Evolutionary conservation across 257 asterid genomes (phyloP).

Genomic region (Ehretia macrophylla): DNA sequence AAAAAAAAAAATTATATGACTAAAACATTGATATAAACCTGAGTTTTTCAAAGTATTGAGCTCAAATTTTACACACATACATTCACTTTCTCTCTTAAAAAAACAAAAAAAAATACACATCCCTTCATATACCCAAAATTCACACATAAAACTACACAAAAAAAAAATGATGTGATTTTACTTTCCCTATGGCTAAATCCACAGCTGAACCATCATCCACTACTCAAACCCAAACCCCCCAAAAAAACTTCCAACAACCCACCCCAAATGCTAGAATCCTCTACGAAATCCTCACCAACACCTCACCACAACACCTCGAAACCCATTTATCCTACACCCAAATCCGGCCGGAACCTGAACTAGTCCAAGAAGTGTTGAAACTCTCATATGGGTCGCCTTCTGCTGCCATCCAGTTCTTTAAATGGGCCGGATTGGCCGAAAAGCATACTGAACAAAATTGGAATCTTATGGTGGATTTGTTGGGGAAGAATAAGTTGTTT

Average conservation of each 20-base stretch:
- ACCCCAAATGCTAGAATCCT: slow-evolving; percentile 37
- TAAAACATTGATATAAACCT: too few relatives aligned
- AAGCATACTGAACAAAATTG: slow-evolving; percentile 51
- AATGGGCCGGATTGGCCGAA: slow-evolving; percentile 52
- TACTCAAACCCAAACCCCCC: slow-evolving; percentile 22
- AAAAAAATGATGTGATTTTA: too few relatives aligned
- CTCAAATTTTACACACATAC: too few relatives aligned
- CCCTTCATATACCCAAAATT: too few relatives aligned
- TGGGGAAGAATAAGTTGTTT: slow-evolving; percentile 63
- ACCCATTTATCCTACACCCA: slow-evolving; percentile 36
- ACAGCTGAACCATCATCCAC: too few relatives aligned
- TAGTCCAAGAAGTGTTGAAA: slow-evolving; percentile 49
- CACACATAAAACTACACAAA: too few relatives aligned
- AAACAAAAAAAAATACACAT: too few relatives aligned
- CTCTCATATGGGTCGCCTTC: slow-evolving; percentile 47
- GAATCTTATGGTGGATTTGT: slow-evolving; percentile 68
- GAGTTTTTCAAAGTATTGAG: too few relatives aligned
- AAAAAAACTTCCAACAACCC: slow-evolving; percentile 8
- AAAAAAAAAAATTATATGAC: too few relatives aligned
- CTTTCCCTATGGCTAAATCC: too few relatives aligned
- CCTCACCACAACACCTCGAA: slow-evolving; percentile 43
- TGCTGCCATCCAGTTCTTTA: slow-evolving; percentile 55
- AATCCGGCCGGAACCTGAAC: slow-evolving; percentile 48
- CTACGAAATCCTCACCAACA: slow-evolving; percentile 42
- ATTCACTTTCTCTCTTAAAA: too few relatives aligned